These are phyloP conservation scores for Phytophthora aleatoria DNA, from an alignment of 352 stramenopile genomes.

Conservation along the genomic window DNA sequence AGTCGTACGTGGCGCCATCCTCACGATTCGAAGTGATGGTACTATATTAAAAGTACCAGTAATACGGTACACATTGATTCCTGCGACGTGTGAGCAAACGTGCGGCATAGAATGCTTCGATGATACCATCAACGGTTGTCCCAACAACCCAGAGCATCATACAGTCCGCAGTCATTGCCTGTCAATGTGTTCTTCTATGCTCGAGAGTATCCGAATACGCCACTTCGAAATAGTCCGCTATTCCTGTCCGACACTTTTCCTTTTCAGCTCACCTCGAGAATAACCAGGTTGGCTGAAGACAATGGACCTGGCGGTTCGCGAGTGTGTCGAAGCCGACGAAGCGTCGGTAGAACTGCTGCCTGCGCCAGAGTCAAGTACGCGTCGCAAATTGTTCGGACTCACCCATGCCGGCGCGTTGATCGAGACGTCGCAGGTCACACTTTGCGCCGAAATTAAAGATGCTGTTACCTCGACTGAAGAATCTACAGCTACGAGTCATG, in stretches of 20 bases:
- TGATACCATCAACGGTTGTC: not conserved
- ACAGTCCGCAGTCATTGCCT: not conserved
- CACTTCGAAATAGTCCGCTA: slow-evolving; percentile 8
- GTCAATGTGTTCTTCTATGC: not conserved
- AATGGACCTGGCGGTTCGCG: slow-evolving; percentile 50
- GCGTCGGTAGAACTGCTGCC: slow-evolving; percentile 47
- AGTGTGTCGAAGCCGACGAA: slow-evolving; percentile 48
- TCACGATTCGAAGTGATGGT: not conserved
- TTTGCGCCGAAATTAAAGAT: slow-evolving; percentile 38
- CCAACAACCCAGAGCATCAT: not conserved
- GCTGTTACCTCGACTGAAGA: slow-evolving; percentile 1
- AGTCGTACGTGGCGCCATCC: slow-evolving; percentile 11
- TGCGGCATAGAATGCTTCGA: not conserved
- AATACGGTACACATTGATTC: slow-evolving; percentile 1
- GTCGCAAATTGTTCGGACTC: slow-evolving; percentile 64
- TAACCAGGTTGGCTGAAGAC: not conserved
- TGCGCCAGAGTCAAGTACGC: slow-evolving; percentile 42
- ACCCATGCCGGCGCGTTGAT: slow-evolving; percentile 63
- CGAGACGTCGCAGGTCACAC: slow-evolving; percentile 59
- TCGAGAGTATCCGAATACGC: not conserved
- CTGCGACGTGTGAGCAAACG: not conserved
- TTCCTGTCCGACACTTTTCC: slow-evolving; percentile 1
- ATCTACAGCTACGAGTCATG: not conserved
- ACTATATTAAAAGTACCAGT: not conserved
- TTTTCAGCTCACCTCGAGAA: not conserved